phyloP scores from a whole-genome alignment of 768 basidiomycete species.

The Mycena metata region DNA sequence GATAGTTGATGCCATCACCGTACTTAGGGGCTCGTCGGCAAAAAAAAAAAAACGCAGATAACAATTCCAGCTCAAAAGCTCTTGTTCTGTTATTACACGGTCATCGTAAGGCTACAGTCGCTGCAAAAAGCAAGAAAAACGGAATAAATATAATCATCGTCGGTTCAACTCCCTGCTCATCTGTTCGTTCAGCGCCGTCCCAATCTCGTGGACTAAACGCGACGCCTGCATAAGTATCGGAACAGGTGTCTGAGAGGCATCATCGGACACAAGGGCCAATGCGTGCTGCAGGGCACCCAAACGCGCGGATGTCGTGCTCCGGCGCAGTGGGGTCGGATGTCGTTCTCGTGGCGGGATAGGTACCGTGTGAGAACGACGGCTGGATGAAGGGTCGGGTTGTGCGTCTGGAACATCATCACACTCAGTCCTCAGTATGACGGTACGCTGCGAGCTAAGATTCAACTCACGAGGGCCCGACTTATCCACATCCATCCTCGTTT shows the following conservation, averaged over 20 bases:
- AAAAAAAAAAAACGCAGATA: too few species aligned
- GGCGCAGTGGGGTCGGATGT: constrained; percentile 45
- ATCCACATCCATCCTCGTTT: constrained; percentile 1
- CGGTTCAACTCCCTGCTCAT: constrained; percentile 53
- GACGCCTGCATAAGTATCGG: constrained; percentile 64
- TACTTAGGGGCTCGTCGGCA: too few species aligned
- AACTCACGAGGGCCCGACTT: constrained; percentile 1
- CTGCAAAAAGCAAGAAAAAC: constrained; percentile 11
- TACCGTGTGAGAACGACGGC: constrained; percentile 24
- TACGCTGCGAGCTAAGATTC: not conserved
- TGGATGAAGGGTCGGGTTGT: constrained; percentile 1
- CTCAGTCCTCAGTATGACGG: not conserved
- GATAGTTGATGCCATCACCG: constrained; percentile 12
- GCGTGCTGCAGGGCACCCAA: constrained; percentile 60
- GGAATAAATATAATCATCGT: not conserved
- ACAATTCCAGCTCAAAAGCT: too few species aligned
- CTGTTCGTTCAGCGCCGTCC: constrained; percentile 60
- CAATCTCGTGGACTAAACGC: constrained; percentile 60
- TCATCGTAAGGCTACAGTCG: constrained; percentile 23
- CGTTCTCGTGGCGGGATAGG: constrained; percentile 26
- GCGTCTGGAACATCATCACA: not conserved
- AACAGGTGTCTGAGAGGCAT: constrained; percentile 63
- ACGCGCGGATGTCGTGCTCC: constrained; percentile 57
- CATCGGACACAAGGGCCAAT: constrained; percentile 54
- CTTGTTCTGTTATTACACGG: not conserved